Evolutionary conservation across 2,329 filamentous ascomycete species (phyloP), one percentile per base, ranked within the genome.

Genomic region (Pezicula neosporulosa): DNA sequence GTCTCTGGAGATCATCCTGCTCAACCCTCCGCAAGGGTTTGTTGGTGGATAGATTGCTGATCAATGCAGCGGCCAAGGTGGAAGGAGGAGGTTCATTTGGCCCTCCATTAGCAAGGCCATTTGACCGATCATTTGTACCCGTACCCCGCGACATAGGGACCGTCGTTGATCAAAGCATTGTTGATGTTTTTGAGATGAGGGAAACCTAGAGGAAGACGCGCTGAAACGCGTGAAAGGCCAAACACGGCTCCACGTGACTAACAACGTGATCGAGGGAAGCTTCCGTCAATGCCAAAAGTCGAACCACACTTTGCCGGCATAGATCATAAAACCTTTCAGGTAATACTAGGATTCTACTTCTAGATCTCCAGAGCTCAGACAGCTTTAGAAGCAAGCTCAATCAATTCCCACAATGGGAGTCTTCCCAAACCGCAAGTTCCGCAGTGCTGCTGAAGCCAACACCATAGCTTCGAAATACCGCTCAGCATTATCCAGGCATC

Each of bases 21-120:
- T 87, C 84, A 61, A 86, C 80, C 48, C 80, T 80, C 61, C 81
- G 78, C 48, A 80, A 78, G 42, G 80, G 82, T 55, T 77, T 79
- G 47, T 81, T 81, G 19, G 86, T 80, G 41, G 87, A 83, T 56
- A 91, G 84, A 66, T 89, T 90, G 66, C 89, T 86, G 57, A 94
- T 90, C 51, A 97, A 84, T 68, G 95, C 89, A 12, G 90, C 90
- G 48, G 92, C 90, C 63, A 96, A 78, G 9, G 91, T 95, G 15
- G 92, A 96, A 12, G 90, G 87, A 37, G 84, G 83, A 49, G 74
- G 45, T 24, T 65, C 56, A 13, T 27, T n/a, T 37, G 48, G 37
- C 3, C 47, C 52, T 21, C 56, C 57, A 56, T 57, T 54, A n/a
- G 44, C 35, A 13, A 49, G 36, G 35, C 54, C 54, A 56, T 59